These are phyloP conservation scores for Lenzites betulinus DNA, from an alignment of 768 basidiomycete genomes.

Conservation along the genomic window DNA sequence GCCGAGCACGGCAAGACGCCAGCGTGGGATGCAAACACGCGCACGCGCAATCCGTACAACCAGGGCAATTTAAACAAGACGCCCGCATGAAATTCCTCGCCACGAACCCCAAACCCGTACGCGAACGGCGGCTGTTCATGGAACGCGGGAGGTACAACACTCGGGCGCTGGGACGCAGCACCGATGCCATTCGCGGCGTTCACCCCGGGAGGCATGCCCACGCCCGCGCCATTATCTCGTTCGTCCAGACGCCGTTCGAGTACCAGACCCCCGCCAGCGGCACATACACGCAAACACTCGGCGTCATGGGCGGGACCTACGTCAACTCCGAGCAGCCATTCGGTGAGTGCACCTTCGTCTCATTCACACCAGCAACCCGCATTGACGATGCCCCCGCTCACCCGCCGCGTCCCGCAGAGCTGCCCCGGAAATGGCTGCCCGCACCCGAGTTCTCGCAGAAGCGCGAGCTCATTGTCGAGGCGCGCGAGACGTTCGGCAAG, in stretches of 20 bases:
- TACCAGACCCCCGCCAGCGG: slow-evolving; percentile 18
- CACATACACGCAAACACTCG: slow-evolving; percentile 21
- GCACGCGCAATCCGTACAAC: slow-evolving; percentile 59
- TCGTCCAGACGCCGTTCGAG: slow-evolving; percentile 22
- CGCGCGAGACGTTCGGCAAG: slow-evolving; percentile 23
- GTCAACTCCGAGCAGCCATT: background rate
- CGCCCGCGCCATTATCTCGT: slow-evolving; percentile 38
- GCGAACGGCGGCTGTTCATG: slow-evolving; percentile 26
- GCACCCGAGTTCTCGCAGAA: slow-evolving; percentile 19
- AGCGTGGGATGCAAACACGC: slow-evolving; percentile 49
- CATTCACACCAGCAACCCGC: too few relatives aligned
- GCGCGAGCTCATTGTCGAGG: slow-evolving; percentile 27
- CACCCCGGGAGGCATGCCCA: slow-evolving; percentile 47
- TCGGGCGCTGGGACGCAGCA: slow-evolving; percentile 33
- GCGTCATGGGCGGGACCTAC: slow-evolving; percentile 14
- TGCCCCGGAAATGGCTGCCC: slow-evolving; percentile 28
- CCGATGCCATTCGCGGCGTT: slow-evolving; percentile 29
- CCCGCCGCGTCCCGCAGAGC: slow-evolving; percentile 9
- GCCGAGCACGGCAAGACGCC: slow-evolving; percentile 50
- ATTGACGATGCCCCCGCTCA: background rate
- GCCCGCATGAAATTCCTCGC: slow-evolving; percentile 50
- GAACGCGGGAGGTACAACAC: slow-evolving; percentile 23
- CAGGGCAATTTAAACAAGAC: slow-evolving; percentile 46
- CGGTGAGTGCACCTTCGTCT: slow-evolving; percentile 11
- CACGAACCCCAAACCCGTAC: slow-evolving; percentile 52